A percentile compares a stretch with the other conserved stretches of the same genome.
Conservation (phyloP, 805 yeast genomes). For the Kodamaea hsintzibuensis region DNA sequence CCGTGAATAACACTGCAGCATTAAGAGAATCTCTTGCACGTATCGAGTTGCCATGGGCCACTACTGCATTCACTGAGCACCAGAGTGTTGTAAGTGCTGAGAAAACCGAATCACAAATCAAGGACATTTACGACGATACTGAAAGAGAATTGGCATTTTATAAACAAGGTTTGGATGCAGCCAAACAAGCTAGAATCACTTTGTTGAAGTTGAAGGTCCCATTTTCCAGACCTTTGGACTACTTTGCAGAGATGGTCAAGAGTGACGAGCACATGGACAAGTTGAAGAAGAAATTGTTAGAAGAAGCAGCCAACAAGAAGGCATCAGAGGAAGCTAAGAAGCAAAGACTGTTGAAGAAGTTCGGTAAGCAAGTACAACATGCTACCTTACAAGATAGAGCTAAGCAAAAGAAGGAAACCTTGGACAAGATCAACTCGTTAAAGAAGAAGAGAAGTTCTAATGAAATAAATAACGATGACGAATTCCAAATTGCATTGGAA, state of each 20-base stretch:
- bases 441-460: conserved; percentile 83
- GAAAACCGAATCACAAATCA: conserved; percentile 64
- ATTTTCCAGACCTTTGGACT: conserved; percentile 90
- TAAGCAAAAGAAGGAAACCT: conserved; percentile 85
- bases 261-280: conserved; percentile 98
- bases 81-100: conserved; percentile 65
- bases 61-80: conserved; percentile 79
- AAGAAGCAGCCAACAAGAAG: conserved; percentile 80
- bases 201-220: conserved; percentile 74
- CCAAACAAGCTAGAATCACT: conserved; percentile 64
- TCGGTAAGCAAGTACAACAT: conserved; percentile 95
- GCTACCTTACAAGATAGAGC: conserved; percentile 92
- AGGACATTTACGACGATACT: conserved; percentile 92
- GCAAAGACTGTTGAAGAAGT: conserved; percentile 93
- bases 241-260: conserved; percentile 98
- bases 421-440: conserved; percentile 87
- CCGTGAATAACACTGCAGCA: conserved; percentile 87
- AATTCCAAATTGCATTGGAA: conserved; percentile 87
- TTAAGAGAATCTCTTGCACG: conserved; percentile 67
- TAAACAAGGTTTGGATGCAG: conserved; percentile 90
- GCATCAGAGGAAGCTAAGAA: conserved; percentile 91
- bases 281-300: conserved; percentile 75
- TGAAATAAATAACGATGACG: conserved; percentile 69
- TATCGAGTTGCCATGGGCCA: conserved; percentile 63
- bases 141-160: conserved; percentile 94